Base-by-base conservation (phyloP, 225 moss, liverwort and hornwort species). In the Rhytidiadelphus loreus region DNA sequence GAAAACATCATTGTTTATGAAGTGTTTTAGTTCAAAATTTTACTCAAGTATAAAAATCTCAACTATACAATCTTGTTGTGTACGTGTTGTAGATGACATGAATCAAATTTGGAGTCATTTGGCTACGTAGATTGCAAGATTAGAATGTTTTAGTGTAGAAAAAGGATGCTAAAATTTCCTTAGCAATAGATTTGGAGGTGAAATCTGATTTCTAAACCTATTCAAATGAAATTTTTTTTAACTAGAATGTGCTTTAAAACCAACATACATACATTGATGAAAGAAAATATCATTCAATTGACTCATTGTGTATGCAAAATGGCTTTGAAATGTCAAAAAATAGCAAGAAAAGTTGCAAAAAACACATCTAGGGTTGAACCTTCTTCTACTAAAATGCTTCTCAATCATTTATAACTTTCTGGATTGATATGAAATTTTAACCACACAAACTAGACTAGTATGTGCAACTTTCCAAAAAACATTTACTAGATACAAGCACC, bases 401-500 rank as follows among this genome's bases (percentile, higher is more conserved):
- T 12, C 5, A 37, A 22, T 23, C 7, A 39, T 4, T 21, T 4
- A 23, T 39, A 22, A 69, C 22, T 39, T 64, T 4, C 35, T 33
- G 5, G 35, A 64, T 63, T 33, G 18, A 64, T 64, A 64, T 64
- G 18, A 64, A 64, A 64, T 33, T 18, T 68, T n/a, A 13, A 23
- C 2, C 13, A n/a, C 4, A n/a, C n/a, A n/a, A 68, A n/a, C 12
- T 22, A 22, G 23, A 68, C 23, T n/a, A 6, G 13, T 22, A 22
- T 12, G 23, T 0, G 0, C 12, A 68, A 64, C 33, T 64, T 33
- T 8, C 8, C 0, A 0, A 62, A 2, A 62, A 32, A 16, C 13
- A 13, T 50, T 26, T 8, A 9, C 33, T 18, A 0, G 2, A 35
- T n/a, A 69, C 1, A 0, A 4, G 13, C 13, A 23, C 2, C 8